Base-by-base conservation (phyloP, 768 basidiomycete genomes). In the Russula vinacea region DNA sequence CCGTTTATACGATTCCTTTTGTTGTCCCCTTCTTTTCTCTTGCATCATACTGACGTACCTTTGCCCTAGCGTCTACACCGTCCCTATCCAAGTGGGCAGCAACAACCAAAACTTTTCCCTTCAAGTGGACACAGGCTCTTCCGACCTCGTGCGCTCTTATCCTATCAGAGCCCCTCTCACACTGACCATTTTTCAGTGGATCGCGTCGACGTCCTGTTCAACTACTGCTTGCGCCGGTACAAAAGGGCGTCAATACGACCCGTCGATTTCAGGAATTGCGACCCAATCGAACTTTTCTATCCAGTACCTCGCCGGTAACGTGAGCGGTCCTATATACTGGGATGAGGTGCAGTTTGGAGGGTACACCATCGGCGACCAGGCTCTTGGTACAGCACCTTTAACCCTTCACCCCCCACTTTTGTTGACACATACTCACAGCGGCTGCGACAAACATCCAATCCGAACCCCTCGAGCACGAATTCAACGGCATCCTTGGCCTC, bases 91-190 rank as follows among this genome's bases (percentile, higher is more conserved):
- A 22, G 76, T 90, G 26, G 89, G 90, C 13, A 58, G 73, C 8
- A 74, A 71, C 10, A 70, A 70, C 37, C 81, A 87, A 60, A 79
- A 78, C 26, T 74, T 88, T 26, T 84, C 81, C 7, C 74, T 92
- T 2, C 89, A 91, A 70, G 81, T 92, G 42, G 90, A 93, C 69
- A 90, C 88, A 0, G 91, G 91, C 33, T 92, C 91, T 0, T 89
- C 89, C 0, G 90, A 93, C 75, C 78, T 90, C 29, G 89, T 90
- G 62, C 69, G 83, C 14, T 77, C 10, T 37, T 29, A 42, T 4
- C 52, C 35, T 22, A 64, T 60, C 52, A 40, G 59, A 26, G 11
- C 7, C n/a, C 44, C 22, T 10, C 17, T 52, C 55, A 55, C 58
- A 32, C 56, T n/a, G 58, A 6, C 29, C 33, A 24, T 39, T 49